phyloP scores from a whole-genome alignment of 2,329 filamentous ascomycete species.

The Stemphylium vesicarium region DNA sequence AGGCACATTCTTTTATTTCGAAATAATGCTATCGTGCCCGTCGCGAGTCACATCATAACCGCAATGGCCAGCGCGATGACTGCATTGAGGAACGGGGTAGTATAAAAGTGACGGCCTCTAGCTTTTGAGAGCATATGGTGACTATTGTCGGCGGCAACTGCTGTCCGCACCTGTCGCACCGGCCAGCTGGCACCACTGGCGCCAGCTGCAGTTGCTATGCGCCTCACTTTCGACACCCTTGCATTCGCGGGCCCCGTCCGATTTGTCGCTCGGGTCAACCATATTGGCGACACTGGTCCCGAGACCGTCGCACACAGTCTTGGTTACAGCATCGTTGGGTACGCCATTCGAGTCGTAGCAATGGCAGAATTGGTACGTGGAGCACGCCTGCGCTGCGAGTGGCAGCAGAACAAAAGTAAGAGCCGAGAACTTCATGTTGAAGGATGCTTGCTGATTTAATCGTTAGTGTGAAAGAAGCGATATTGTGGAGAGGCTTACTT shows the following conservation, averaged over 20 bases:
- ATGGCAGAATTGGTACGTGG: neutral
- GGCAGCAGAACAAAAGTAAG: neutral
- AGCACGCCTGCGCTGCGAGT: neutral
- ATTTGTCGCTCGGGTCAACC: neutral
- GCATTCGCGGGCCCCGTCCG: neutral
- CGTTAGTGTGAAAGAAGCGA: neutral
- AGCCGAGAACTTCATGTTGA: neutral
- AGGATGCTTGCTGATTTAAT: neutral
- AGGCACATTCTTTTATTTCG: no score
- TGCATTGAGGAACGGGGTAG: no score
- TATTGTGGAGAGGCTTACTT: neutral
- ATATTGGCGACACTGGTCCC: neutral
- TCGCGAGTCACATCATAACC: no score
- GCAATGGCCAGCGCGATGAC: no score
- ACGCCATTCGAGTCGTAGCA: neutral
- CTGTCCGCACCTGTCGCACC: neutral
- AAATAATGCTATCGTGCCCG: no score
- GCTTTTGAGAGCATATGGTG: no score
- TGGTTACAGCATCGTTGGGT: neutral
- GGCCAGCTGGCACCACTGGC: neutral
- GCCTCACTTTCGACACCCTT: neutral
- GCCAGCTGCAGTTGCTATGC: neutral
- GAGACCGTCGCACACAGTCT: neutral
- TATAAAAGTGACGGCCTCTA: no score
- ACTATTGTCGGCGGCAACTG: neutral